A percentile compares a stretch with the other conserved stretches of the same genome.
Evolutionary conservation across 805 yeast species (phyloP).

Genomic region (Metschnikowia borealis): DNA sequence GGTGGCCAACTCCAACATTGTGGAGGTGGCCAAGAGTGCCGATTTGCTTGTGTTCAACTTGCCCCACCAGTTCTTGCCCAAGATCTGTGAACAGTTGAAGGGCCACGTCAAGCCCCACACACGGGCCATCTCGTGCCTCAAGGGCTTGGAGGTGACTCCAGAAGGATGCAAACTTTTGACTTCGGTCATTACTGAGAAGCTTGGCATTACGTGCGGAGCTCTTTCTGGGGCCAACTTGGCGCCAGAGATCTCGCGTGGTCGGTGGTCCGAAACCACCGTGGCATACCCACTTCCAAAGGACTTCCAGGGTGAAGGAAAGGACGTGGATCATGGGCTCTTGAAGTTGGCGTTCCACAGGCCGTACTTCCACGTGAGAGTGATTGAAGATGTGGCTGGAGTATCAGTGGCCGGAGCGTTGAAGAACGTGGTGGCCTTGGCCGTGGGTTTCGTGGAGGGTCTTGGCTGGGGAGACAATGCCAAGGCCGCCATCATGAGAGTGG

Average conservation of each 20-base stretch:
- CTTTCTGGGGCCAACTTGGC: conserved; percentile 97
- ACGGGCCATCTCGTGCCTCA: conserved; percentile 91
- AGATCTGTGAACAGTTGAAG: conserved; percentile 68
- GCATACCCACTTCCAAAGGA: conserved; percentile 79
- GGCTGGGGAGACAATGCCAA: conserved; percentile 99
- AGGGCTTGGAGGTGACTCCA: conserved; percentile 87
- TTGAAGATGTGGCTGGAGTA: conserved; percentile 92
- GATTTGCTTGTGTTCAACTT: conserved; percentile 90
- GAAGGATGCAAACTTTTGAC: conserved; percentile 83
- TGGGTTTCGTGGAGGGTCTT: conserved; percentile 94
- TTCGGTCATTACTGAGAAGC: conserved; percentile 69
- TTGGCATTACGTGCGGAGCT: conserved; percentile 92
- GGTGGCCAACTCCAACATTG: conserved; percentile 80
- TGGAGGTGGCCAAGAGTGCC: conserved; percentile 71
- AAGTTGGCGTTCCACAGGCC: conserved; percentile 92
- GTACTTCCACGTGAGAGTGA: conserved; percentile 93
- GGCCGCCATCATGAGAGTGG: conserved; percentile 96
- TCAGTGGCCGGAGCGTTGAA: conserved; percentile 96
- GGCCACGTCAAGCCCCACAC: conserved; percentile 68
- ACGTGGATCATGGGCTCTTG: conserved; percentile 67
- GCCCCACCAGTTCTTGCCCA: conserved; percentile 92
- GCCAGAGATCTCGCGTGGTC: conserved; percentile 90
- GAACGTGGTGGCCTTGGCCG: conserved; percentile 93
- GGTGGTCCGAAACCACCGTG: conserved; percentile 97
- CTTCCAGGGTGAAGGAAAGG: conserved; percentile 61